These are phyloP conservation scores for Aureobasidium pullulans DNA, from an alignment of 2,329 filamentous ascomycete species.

Conservation along the genomic window DNA sequence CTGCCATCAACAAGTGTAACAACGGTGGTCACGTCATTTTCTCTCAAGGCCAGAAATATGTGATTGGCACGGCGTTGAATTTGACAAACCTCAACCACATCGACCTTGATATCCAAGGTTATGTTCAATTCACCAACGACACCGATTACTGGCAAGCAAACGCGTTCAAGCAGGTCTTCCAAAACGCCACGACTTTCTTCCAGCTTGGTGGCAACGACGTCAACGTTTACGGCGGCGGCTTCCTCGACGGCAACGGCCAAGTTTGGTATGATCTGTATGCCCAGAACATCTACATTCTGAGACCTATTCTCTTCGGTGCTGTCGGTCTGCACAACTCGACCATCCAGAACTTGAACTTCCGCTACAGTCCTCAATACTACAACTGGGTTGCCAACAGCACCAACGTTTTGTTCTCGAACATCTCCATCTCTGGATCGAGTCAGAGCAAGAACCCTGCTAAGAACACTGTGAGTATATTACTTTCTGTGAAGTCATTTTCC, in stretches of 20 bases:
- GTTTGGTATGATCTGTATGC: slow-evolving; percentile 59
- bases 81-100: slow-evolving; percentile 57
- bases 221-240: slow-evolving; percentile 60
- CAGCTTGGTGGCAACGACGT: slow-evolving; percentile 59
- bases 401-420: slow-evolving; percentile 55
- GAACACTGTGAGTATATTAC: slow-evolving; percentile 43
- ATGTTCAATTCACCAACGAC: slow-evolving; percentile 57
- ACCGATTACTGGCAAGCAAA: slow-evolving; percentile 62
- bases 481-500: no score
- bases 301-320: slow-evolving; percentile 52
- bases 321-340: slow-evolving; percentile 51
- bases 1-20: slow-evolving; percentile 53
- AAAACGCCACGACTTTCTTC: slow-evolving; percentile 62
- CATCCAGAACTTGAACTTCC: slow-evolving; percentile 53
- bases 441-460: slow-evolving; percentile 49
- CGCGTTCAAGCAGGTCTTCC: slow-evolving; percentile 57
- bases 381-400: slow-evolving; percentile 60
- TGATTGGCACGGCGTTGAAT: slow-evolving; percentile 57
- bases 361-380: slow-evolving; percentile 57
- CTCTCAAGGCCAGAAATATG: slow-evolving; percentile 48
- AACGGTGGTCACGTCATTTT: slow-evolving; percentile 57
- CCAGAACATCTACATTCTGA: slow-evolving; percentile 47
- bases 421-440: slow-evolving; percentile 51
- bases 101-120: slow-evolving; percentile 55
- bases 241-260: slow-evolving; percentile 57